These are phyloP conservation scores for Cercospora sp. DNA, from an alignment of 2,329 filamentous ascomycete species.

Conservation along the genomic window DNA sequence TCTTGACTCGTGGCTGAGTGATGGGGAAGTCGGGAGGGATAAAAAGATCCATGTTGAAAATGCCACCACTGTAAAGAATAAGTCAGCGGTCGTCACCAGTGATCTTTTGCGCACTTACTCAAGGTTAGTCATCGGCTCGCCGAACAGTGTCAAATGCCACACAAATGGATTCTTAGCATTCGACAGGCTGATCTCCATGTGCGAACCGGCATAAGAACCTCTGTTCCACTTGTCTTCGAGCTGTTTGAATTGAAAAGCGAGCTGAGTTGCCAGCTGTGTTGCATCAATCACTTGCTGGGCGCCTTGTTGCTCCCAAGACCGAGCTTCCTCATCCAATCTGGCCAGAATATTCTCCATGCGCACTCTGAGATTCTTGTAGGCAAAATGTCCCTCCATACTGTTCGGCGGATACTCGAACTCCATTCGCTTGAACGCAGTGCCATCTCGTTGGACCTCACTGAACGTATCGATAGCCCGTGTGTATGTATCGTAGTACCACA, in stretches of 20 bases:
- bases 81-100: background rate
- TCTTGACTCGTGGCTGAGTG: conserved; percentile 79
- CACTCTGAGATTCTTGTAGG: conserved; percentile 71
- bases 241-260: conserved; percentile 83
- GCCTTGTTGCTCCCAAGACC: conserved; percentile 71
- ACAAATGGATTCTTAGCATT: conserved; percentile 78
- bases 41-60: conserved; percentile 77
- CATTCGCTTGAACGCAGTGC: conserved; percentile 71
- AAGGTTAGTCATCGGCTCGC: conserved; percentile 86
- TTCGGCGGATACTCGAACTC: conserved; percentile 80
- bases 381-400: conserved; percentile 81
- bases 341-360: conserved; percentile 69
- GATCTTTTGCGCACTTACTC: conserved; percentile 51
- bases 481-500: conserved; percentile 96
- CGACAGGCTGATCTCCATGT: conserved; percentile 73
- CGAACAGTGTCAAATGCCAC: conserved; percentile 87
- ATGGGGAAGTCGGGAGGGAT: conserved; percentile 85
- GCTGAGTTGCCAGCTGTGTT: conserved; percentile 73
- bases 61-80: conserved; percentile 57
- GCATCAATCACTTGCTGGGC: conserved; percentile 63
- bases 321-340: conserved; percentile 69
- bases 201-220: conserved; percentile 58
- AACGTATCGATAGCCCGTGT: conserved; percentile 68
- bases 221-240: conserved; percentile 72
- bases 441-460: conserved; percentile 57